Conservation (phyloP, 2,329 filamentous ascomycete species). For the Fusarium sp. region DNA sequence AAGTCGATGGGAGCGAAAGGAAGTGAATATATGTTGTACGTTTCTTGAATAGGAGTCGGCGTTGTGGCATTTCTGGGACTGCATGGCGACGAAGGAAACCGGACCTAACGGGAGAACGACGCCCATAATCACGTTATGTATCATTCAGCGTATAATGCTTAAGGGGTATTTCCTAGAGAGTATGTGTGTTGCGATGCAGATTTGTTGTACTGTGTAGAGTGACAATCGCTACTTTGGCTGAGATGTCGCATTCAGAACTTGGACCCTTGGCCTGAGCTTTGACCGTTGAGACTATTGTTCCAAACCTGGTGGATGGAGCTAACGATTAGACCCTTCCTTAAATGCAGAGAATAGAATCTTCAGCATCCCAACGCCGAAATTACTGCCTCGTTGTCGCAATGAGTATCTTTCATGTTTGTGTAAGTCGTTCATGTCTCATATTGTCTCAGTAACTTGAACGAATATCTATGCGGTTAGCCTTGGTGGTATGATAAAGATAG, state of each 20-base stretch:
- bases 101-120: conserved; percentile 19
- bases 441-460: not conserved
- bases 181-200: not conserved
- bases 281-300: not conserved
- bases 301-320: not conserved
- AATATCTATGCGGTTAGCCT: not conserved
- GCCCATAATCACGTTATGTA: conserved; percentile 37
- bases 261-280: conserved; percentile 26
- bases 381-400: not conserved
- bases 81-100: conserved; percentile 40
- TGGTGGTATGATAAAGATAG: not conserved
- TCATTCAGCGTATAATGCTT: conserved; percentile 27
- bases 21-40: conserved; percentile 16
- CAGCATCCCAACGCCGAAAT: not conserved
- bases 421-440: conserved; percentile 16
- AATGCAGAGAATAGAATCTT: not conserved
- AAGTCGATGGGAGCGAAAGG: not conserved
- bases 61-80: conserved; percentile 46
- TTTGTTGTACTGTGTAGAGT: conserved; percentile 1
- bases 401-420: not conserved
- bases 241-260: not conserved
- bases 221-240: conserved; percentile 6
- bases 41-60: conserved; percentile 47
- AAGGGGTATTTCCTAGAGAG: conserved; percentile 5
- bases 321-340: not conserved